Percentiles rank a stretch among this genome's conserved stretches.
Conservation (phyloP, 257 asterid species). For the Solanum clarkiae region DNA sequence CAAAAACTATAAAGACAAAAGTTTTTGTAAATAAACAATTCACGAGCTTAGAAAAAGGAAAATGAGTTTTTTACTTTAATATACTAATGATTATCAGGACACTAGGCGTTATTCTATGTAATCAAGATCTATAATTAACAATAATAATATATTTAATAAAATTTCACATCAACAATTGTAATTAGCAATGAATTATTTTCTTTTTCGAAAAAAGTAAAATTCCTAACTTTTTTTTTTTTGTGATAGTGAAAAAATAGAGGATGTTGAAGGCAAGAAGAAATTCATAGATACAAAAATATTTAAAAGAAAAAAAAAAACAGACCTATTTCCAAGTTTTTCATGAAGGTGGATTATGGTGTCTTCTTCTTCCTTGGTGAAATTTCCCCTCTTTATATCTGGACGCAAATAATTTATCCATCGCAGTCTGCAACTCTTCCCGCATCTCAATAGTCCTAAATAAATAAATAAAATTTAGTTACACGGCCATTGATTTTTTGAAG, state of each 20-base stretch:
- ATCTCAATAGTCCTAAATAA: conserved; percentile 1
- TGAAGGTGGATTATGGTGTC: conserved; percentile 1
- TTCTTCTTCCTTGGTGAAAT: conserved; percentile 5
- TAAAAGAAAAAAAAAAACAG: not conserved
- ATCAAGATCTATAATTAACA: not conserved
- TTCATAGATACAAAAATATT: too few species aligned
- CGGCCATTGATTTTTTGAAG: not conserved
- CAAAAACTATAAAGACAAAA: not conserved
- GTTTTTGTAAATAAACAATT: not conserved
- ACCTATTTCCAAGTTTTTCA: conserved; percentile 5
- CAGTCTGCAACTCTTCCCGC: conserved; percentile 7
- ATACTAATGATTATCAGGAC: not conserved
- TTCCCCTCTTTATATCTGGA: conserved; percentile 7
- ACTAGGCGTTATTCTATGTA: not conserved
- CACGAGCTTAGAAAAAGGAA: not conserved
- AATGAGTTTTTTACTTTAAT: not conserved
- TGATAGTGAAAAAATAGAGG: not conserved
- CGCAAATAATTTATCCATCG: conserved; percentile 6
- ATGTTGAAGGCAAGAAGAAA: not conserved
- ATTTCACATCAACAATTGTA: not conserved
- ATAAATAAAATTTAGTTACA: not conserved
- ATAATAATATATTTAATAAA: not conserved
- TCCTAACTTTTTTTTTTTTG: not conserved
- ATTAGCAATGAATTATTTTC: not conserved
- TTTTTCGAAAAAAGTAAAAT: not conserved